Evolutionary conservation across 768 basidiomycete genomes (phyloP).

Genomic region (Cubamyces lactineus): DNA sequence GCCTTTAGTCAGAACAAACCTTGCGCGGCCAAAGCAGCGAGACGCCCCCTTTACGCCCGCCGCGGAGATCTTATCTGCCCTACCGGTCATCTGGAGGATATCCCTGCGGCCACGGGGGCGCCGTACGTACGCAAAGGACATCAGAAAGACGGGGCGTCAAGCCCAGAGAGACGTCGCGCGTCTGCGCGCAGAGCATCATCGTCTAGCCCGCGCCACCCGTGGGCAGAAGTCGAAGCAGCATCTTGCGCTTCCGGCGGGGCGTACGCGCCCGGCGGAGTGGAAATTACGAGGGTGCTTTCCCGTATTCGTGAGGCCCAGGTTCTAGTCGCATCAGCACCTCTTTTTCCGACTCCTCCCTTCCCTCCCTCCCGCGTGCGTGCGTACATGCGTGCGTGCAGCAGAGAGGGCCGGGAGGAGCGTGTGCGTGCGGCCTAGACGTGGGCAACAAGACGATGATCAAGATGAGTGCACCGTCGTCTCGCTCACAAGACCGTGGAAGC

Average conservation of each 20-base stretch:
- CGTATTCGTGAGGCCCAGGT: not conserved
- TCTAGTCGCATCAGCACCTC: slow-evolving; percentile 1
- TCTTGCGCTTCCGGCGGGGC: not conserved
- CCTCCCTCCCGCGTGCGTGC: not conserved
- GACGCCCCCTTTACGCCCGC: slow-evolving; percentile 6
- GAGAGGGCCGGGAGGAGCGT: not conserved
- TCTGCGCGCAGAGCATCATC: not conserved
- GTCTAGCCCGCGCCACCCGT: slow-evolving; percentile 14
- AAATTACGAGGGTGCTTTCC: slow-evolving; percentile 14
- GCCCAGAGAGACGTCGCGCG: not conserved
- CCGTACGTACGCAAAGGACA: not conserved
- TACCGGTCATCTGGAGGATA: not conserved
- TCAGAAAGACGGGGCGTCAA: slow-evolving; percentile 4
- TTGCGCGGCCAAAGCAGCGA: slow-evolving; percentile 8
- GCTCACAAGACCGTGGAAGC: slow-evolving; percentile 23
- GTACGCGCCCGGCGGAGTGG: slow-evolving; percentile 7
- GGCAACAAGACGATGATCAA: slow-evolving; percentile 17
- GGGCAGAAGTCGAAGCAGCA: not conserved
- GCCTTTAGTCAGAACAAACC: slow-evolving; percentile 14
- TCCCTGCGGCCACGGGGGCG: not conserved
- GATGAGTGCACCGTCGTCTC: slow-evolving; percentile 5
- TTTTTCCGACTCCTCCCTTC: not conserved
- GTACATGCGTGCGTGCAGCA: not conserved
- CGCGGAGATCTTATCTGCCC: slow-evolving; percentile 18
- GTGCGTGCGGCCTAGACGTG: slow-evolving; percentile 1